Evolutionary conservation across 306 rosid species (phyloP), one percentile per base, ranked within the genome.

Genomic region (Canavalia gladiata): DNA sequence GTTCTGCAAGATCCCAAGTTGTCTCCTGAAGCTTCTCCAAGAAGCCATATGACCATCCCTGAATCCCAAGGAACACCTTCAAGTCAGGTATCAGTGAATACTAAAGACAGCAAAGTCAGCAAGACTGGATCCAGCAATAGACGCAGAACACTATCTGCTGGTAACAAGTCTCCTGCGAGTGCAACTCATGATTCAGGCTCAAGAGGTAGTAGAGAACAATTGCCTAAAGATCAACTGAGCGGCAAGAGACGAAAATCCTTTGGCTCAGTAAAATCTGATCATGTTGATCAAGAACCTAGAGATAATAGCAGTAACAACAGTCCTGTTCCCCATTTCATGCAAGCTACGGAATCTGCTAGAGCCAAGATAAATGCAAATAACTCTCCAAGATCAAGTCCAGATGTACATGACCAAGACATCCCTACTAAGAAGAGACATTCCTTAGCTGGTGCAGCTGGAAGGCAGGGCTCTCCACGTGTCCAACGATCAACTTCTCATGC

Each of bases 341-440:
- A 92, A 86, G 98, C 93, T 51, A 96, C 99, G 8, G 88, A 96
- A 87, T 96, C 98, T 41, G 99, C 98, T 39, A 92, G 85, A 90
- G 99, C 99, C 84, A 96, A 96, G 90, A 34, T 89, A 12, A 87
- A 77, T 58, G 90, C 94, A 31, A 89, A 82, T 58, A 88, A 72
- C 73, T 90, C 99, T 59, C 97, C 99, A 55, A 89, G 92, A 86
- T 93, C 99, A 55, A 96, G 98, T 85, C 98, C 98, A 75, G 98
- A 96, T 87, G 70, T 90, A 77, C 91, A 93, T 62, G 98, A 95
- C 25, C 83, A 78, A 62, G 99, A 93, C 29, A 12, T 66, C 3
- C 83, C 81, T 69, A 18, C 83, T 58, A 96, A 90, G 90, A 96
- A 96, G 92, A 86, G 99, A 81, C 97, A 90, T 68, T 96, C 99